Conservation (phyloP, 495 filamentous ascomycete species). For the Lasiosphaeris hirsuta region DNA sequence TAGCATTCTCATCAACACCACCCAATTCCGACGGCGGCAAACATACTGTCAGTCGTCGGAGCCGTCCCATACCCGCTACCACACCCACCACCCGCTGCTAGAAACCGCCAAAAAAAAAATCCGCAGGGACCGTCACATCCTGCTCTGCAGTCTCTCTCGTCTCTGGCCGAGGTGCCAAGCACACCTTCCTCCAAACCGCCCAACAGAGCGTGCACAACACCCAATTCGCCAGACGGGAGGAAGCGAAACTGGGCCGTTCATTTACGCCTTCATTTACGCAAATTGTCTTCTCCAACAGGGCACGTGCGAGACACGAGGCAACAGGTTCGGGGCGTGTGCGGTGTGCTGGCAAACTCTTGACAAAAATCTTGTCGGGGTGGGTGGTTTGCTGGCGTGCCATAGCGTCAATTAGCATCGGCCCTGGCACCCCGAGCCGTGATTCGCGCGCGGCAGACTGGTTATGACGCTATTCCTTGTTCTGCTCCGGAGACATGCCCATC, state of each 20-base stretch:
- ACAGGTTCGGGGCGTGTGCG: not conserved
- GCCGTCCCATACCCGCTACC: not conserved
- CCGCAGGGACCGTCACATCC: conserved; percentile 7
- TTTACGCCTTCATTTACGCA: conserved; percentile 7
- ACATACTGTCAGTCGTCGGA: not conserved
- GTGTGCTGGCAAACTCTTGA: not conserved
- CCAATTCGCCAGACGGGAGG: conserved; percentile 1
- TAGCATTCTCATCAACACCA: not conserved
- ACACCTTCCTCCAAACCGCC: not conserved
- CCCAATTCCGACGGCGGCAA: not conserved
- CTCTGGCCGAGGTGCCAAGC: conserved; percentile 1
- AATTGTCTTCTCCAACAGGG: conserved; percentile 3
- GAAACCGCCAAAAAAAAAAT: not conserved
- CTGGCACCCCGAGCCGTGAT: too few species aligned
- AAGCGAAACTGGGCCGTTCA: not conserved
- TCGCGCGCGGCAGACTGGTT: too few species aligned
- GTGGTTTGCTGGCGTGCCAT: not conserved
- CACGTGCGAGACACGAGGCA: not conserved
- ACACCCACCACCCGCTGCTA: not conserved
- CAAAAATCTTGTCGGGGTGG: not conserved
- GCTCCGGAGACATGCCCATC: too few species aligned
- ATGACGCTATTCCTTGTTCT: too few species aligned
- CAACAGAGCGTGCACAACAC: not conserved
- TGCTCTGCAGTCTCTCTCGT: not conserved
- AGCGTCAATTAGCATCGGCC: not conserved